phyloP scores from a whole-genome alignment of 257 asterid species.

The Cynanchum wilfordii region DNA sequence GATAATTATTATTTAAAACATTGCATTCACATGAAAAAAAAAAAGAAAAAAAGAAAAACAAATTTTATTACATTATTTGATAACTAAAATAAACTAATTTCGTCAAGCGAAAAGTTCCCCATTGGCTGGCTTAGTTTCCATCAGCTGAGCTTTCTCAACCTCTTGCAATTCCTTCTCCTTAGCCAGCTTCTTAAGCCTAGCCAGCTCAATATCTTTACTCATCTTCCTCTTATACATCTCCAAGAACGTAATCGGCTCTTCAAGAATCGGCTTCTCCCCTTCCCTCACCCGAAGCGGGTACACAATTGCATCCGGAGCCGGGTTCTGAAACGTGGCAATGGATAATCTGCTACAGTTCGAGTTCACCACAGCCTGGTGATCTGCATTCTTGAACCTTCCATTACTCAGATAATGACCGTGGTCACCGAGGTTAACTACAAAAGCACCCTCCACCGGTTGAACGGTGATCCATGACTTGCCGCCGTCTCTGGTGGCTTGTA shows the following conservation, averaged over 20 bases:
- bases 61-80: too few species aligned
- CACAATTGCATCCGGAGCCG: conserved; percentile 63
- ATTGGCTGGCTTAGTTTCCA: conserved; percentile 21
- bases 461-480: conserved; percentile 92
- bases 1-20: too few species aligned
- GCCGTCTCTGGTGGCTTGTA: conserved; percentile 82
- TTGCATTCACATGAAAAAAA: too few species aligned
- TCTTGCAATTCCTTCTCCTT: conserved; percentile 36
- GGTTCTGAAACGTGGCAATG: conserved; percentile 80
- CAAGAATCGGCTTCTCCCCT: conserved; percentile 50
- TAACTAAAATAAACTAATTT: not conserved
- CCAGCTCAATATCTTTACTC: conserved; percentile 65
- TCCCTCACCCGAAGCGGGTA: conserved; percentile 55
- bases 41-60: too few species aligned
- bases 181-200: conserved; percentile 55
- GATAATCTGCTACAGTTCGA: conserved; percentile 63
- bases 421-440: conserved; percentile 92
- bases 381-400: conserved; percentile 94
- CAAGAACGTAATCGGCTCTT: conserved; percentile 48
- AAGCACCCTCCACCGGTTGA: conserved; percentile 75
- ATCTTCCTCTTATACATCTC: conserved; percentile 86
- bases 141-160: conserved; percentile 22
- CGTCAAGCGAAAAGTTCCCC: conserved; percentile 38
- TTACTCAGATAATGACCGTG: conserved; percentile 76
- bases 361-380: conserved; percentile 89